phyloP scores from a whole-genome alignment of 768 basidiomycete genomes.

The Hydnomerulius pinastri region DNA sequence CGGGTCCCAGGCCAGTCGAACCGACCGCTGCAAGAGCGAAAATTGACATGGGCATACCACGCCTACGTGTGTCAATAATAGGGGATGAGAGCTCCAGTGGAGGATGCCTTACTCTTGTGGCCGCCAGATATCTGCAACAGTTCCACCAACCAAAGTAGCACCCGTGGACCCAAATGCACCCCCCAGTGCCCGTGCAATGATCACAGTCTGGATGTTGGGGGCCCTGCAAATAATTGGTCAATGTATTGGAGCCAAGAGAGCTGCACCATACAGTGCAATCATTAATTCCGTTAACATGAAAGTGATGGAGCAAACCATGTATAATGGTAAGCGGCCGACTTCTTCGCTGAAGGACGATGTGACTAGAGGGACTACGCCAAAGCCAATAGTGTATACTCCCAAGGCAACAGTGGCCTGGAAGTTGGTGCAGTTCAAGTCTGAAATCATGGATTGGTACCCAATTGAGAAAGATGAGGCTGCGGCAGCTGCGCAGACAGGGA shows the following conservation, averaged over 20 bases:
- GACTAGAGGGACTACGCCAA: conserved; percentile 58
- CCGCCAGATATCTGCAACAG: conserved; percentile 63
- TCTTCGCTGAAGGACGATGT: conserved; percentile 69
- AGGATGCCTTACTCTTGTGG: conserved; percentile 48
- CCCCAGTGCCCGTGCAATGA: conserved; percentile 57
- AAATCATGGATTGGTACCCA: conserved; percentile 55
- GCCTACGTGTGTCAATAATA: too few species aligned
- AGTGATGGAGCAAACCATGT: conserved; percentile 47
- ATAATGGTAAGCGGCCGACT: conserved; percentile 60
- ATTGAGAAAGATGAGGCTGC: conserved; percentile 49
- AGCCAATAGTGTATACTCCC: conserved; percentile 55
- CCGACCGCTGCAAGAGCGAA: conserved; percentile 61
- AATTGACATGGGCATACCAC: conserved; percentile 71
- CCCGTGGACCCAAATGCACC: conserved; percentile 63
- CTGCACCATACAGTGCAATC: conserved; percentile 14
- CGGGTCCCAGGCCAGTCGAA: conserved; percentile 61
- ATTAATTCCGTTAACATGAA: conserved; percentile 52
- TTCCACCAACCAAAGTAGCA: conserved; percentile 69
- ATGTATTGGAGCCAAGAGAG: not conserved
- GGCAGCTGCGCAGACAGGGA: conserved; percentile 36
- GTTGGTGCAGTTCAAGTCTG: conserved; percentile 40
- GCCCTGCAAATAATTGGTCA: conserved; percentile 19
- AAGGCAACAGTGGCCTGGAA: conserved; percentile 47
- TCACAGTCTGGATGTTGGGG: conserved; percentile 52
- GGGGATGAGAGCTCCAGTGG: too few species aligned